Conservation (phyloP, 768 basidiomycete species). For the Suillus plorans region DNA sequence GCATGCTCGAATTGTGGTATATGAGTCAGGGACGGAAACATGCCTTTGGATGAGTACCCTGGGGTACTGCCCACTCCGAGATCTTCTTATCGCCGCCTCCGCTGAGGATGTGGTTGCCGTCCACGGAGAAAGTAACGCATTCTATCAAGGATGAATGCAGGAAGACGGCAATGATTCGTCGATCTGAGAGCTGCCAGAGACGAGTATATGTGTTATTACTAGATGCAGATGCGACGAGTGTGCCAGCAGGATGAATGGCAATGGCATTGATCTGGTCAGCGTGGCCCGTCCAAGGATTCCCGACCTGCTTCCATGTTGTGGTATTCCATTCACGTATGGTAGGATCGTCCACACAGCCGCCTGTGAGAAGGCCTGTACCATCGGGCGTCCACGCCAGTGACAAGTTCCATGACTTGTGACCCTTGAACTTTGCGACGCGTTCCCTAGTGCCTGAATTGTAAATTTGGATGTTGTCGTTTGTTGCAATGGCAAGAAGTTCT, state of each 20-base stretch:
- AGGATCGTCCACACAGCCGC: rapidly evolving
- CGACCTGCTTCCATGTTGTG: neutral
- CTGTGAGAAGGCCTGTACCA: neutral
- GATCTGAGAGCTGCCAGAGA: neutral
- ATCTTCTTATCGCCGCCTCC: neutral
- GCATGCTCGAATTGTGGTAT: too few relatives aligned
- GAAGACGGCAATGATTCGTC: neutral
- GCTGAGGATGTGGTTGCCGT: neutral
- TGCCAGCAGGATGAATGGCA: neutral
- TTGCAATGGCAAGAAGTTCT: neutral
- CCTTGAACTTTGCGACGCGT: neutral
- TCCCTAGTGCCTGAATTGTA: neutral
- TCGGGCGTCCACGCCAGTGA: neutral
- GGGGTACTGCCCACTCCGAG: neutral
- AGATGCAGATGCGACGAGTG: neutral
- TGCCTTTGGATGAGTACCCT: too few relatives aligned
- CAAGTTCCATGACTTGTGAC: neutral
- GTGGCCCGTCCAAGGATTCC: neutral
- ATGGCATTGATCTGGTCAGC: neutral
- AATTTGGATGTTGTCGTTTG: neutral
- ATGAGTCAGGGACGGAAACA: too few relatives aligned
- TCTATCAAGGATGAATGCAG: neutral
- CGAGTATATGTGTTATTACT: neutral
- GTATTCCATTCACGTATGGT: neutral
- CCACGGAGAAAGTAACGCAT: neutral